Base-by-base conservation (phyloP, 805 yeast species). In the Tetrapisispora pingtungensis region DNA sequence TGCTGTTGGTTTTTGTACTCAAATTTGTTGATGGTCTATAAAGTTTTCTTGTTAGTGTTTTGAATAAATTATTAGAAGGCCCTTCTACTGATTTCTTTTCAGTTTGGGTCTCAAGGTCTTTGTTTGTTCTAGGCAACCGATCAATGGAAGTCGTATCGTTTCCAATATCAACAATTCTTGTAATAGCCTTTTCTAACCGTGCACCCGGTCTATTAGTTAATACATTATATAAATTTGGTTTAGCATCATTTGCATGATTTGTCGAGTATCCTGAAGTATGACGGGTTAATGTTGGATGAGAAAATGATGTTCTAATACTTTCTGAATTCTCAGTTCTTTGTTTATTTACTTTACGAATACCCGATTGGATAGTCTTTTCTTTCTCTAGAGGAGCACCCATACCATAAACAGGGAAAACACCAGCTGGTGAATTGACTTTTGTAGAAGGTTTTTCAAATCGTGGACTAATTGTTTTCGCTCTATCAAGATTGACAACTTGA, bases 281-380 rank as follows among this genome's bases (percentile, higher is more conserved):
- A 6, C 33, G 22, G 15, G 33, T 17, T 17, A 37, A 17, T 10
- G 33, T 15, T 4, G 93, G 63, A 83, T 18, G 39, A n/a, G 37
- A 14, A 17, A 10, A 6, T 13, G 10, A 7, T 13, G 4, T 13
- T 17, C 10, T n/a, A 13, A n/a, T 34, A 20, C 4, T 17, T 20
- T 13, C 27, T 19, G 22, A 19, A 13, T 24, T 14, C 19, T 15
- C 18, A 2, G 14, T 10, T 7, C n/a, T 10, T 24, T 22, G 27
- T 10, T 8, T 24, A 7, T 22, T 13, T 2, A 15, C 30, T 7
- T 12, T 36, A 5, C 39, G 84, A 1, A 83, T 88, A 48, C 86
- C 86, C 22, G 75, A 31, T 19, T 34, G 38, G 2, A 42, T 42
- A 31, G 36, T 42, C 13, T 42, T 33, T 20, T 37, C 45, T 37